Conservation (phyloP, 768 basidiomycete species). For the Rhodosporidiobolus odoratus region DNA sequence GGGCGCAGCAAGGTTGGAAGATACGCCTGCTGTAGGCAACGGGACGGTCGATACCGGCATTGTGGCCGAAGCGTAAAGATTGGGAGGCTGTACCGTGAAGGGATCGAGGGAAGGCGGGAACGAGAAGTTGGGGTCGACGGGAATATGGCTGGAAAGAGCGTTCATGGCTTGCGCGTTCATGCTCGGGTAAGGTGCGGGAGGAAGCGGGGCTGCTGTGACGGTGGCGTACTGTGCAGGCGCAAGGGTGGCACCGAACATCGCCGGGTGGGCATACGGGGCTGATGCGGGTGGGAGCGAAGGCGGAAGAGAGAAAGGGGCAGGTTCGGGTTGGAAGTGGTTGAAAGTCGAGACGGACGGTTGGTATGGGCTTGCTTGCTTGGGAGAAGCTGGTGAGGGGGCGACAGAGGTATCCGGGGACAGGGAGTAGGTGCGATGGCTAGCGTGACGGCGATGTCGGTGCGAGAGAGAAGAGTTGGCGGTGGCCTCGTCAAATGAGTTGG, state of each 20-base stretch:
- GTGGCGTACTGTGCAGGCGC: not conserved
- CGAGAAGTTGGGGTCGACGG: not conserved
- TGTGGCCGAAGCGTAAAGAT: not conserved
- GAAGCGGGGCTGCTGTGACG: not conserved
- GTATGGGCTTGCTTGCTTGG: not conserved
- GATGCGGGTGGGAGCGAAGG: not conserved
- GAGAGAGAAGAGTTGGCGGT: not conserved
- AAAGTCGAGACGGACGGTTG: not conserved
- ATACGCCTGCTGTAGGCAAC: not conserved
- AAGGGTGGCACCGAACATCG: conserved; percentile 6
- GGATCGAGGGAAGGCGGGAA: not conserved
- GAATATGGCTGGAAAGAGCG: not conserved
- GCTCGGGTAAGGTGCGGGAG: not conserved
- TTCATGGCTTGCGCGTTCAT: not conserved
- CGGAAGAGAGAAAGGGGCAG: conserved; percentile 5
- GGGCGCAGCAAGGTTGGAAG: not conserved
- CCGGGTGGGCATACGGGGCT: conserved; percentile 1
- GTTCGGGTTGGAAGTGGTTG: conserved; percentile 29
- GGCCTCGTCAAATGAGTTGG: conserved; percentile 27
- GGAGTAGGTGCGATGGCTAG: not conserved
- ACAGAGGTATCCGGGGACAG: conserved; percentile 23
- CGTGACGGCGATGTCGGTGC: not conserved
- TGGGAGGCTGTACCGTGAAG: not conserved
- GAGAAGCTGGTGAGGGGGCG: conserved; percentile 3
- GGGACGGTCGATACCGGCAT: not conserved